Evolutionary conservation across 345 rosid genomes (phyloP).

Genomic region (Sonneratia alba): DNA sequence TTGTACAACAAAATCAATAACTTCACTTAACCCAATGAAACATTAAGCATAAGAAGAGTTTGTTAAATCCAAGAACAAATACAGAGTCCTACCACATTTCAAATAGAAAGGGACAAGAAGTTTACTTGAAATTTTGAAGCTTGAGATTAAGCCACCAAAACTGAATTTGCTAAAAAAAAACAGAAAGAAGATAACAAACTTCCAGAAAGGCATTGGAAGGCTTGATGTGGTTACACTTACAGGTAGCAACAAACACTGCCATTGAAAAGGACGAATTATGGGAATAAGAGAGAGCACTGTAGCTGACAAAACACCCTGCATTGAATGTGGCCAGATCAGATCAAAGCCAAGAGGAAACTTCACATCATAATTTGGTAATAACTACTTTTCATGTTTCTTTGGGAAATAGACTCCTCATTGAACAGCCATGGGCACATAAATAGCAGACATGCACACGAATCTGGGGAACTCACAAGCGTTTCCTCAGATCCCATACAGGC

Average conservation of each 20-base stretch:
- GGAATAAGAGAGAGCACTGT: slow-evolving; percentile 73
- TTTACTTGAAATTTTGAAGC: not conserved
- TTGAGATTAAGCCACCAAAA: not conserved
- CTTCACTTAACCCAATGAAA: not conserved
- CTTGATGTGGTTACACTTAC: slow-evolving; percentile 30
- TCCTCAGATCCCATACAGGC: not conserved
- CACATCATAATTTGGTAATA: not conserved
- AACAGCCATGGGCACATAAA: not conserved
- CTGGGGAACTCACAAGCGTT: not conserved
- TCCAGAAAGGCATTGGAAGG: not conserved
- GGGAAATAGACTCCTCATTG: not conserved
- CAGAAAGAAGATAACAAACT: not conserved
- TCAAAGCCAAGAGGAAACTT: not conserved
- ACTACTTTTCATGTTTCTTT: not conserved
- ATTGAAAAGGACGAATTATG: slow-evolving; percentile 87
- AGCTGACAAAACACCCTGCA: slow-evolving; percentile 95
- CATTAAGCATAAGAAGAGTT: not conserved
- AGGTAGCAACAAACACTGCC: slow-evolving; percentile 98
- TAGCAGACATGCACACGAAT: not conserved
- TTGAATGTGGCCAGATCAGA: not conserved
- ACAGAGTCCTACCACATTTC: not conserved
- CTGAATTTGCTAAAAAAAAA: not conserved
- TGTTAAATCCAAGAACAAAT: not conserved
- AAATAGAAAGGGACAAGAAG: not conserved
- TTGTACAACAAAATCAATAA: not conserved